Base-by-base conservation (phyloP, 768 basidiomycete species). In the Russula sp. region DNA sequence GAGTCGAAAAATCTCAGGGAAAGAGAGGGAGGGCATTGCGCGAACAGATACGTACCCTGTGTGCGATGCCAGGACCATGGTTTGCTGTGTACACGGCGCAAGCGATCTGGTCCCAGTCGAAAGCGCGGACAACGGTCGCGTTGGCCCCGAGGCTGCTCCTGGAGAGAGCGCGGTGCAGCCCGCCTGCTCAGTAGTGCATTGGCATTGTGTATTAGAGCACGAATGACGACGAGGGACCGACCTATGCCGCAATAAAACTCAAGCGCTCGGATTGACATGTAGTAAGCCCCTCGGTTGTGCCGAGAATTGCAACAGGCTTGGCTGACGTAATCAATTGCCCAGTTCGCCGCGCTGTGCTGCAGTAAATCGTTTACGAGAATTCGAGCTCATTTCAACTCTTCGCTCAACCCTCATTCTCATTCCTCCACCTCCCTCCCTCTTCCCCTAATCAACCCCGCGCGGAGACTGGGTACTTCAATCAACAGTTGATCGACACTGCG, bases 161-260 rank as follows among this genome's bases (percentile, higher is more conserved):
- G 48, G 73, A 68, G 18, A 92, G 76, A 7, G 88, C 89, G 29
- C 81, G 75, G 74, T 88, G 86, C 6, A 92, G 75, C 7, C 90
- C 90, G 29, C 88, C 90, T 90, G 52, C 5, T 54, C 52, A 10
- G 41, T 29, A 36, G 25, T 20, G 2, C 3, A 42, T 36, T 29
- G 16, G 42, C 29, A n/a, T 29, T 29, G 25, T 29, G 34, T 49
- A 29, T 22, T 42, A 48, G 25, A 49, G 14, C 6, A 0, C 11
- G 32, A 22, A 11, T 5, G 18, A 32, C 7, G 14, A 10, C 13
- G 13, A 6, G n/a, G 9, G 10, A 60, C 75, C 54, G 59, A 86
- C 90, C 90, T 67, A 92, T 91, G 38, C 90, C 90, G 56, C 83
- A 82, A 73, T 88, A 92, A 69, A 92, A 92, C 72, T 93, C 89